Conservation (phyloP, 2,329 filamentous ascomycete species). For the Paracoccidioides brasiliensis region DNA sequence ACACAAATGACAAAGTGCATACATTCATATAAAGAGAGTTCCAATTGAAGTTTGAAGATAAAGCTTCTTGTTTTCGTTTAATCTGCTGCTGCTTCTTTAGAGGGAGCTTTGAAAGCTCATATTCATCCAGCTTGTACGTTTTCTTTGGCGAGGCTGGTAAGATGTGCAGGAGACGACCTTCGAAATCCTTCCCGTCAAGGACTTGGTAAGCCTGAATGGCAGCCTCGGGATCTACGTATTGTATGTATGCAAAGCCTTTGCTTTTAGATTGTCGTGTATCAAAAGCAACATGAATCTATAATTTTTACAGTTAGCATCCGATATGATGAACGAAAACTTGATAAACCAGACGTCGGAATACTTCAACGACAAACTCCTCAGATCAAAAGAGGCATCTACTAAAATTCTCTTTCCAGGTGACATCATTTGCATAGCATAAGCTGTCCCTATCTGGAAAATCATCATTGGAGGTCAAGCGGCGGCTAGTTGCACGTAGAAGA, state of each 20-base stretch:
- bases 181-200: conserved; percentile 75
- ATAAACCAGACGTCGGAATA: conserved; percentile 15
- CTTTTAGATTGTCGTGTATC: conserved; percentile 55
- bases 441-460: conserved; percentile 99
- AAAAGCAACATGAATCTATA: conserved; percentile 71
- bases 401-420: conserved; percentile 91
- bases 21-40: conserved; percentile 99
- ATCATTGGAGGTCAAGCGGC: conserved; percentile 47
- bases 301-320: conserved; percentile 4
- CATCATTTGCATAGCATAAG: conserved; percentile 94
- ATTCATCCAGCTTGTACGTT: conserved; percentile 72
- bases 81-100: conserved; percentile 90
- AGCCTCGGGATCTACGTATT: conserved; percentile 57
- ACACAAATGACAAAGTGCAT: conserved; percentile 15
- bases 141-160: conserved; percentile 73
- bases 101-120: conserved; percentile 76
- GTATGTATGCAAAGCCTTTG: conserved; percentile 84
- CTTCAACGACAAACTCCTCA: conserved; percentile 41
- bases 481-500: conserved; percentile 10
- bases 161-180: conserved; percentile 83
- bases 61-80: conserved; percentile 67
- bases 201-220: conserved; percentile 68
- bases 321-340: conserved; percentile 1
- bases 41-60: conserved; percentile 79
- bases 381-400: conserved; percentile 98